Evolutionary conservation across 345 rosid species (phyloP).

Genomic region (Aegle marmelos): DNA sequence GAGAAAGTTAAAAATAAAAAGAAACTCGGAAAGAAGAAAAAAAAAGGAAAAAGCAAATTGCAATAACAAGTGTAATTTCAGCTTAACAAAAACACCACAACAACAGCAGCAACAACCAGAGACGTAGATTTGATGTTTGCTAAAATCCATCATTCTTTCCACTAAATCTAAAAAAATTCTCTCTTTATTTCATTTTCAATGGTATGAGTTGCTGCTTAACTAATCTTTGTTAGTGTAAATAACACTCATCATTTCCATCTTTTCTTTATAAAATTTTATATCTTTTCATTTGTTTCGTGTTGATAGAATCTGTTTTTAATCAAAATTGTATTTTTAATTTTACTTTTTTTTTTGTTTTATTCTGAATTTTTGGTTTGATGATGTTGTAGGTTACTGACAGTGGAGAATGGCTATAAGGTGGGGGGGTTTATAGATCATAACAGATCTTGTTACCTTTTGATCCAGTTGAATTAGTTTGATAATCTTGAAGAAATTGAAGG

Average conservation of each 20-base stretch:
- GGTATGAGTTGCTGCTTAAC: constrained; percentile 20
- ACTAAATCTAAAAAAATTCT: constrained; percentile 4
- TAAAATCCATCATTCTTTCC: constrained; percentile 5
- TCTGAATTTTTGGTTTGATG: constrained; percentile 13
- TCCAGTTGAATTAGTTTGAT: constrained; percentile 21
- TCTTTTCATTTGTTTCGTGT: neutral
- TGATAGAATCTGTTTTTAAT: neutral
- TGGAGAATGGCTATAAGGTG: constrained; percentile 19
- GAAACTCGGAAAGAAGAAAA: constrained; percentile 7
- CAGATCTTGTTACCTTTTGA: constrained; percentile 38
- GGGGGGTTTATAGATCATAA: constrained; percentile 29
- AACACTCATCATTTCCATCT: neutral
- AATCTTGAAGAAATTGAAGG: constrained; percentile 20
- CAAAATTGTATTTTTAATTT: neutral
- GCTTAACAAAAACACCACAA: constrained; percentile 8
- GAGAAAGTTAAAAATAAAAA: constrained; percentile 16
- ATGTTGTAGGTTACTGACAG: constrained; percentile 20
- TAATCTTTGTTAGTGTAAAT: constrained; percentile 23
- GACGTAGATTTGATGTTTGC: constrained; percentile 8
- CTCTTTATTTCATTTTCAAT: constrained; percentile 4
- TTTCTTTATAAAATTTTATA: neutral
- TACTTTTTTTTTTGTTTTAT: neutral
- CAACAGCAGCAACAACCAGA: constrained; percentile 8
- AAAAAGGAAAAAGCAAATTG: neutral
- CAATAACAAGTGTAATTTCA: constrained; percentile 8